Evolutionary conservation across 257 asterid species (phyloP), one percentile per base, ranked within the genome.

Genomic region (Gardenia jasminoides): DNA sequence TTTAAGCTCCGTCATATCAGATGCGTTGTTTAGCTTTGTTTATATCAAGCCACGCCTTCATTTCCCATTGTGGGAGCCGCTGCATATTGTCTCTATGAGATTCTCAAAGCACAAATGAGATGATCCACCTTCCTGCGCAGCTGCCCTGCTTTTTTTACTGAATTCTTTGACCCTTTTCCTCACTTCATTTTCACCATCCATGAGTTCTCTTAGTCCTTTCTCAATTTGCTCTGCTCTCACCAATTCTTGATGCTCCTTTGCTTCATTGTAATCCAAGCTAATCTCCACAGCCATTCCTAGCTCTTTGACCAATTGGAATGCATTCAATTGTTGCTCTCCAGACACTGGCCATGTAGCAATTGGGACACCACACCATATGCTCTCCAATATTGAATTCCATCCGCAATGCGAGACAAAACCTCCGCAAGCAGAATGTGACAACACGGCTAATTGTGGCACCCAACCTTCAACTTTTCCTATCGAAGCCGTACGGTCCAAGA

Each of bases 391-490:
- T 1, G 79, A 82, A 44, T 82, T 82, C 85, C 79, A 78, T 3
- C 85, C 82, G 58, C 82, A 78, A 1, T 82, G 80, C 0, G 83
- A 80, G 52, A 80, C 83, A 17, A 74, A 80, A 24, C 80, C 80
- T 7, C 80, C 80, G n/a, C 44, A 78, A 4, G 79, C 70, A 0
- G 46, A 1, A 17, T 82, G 85, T 4, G 85, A 78, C 22, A 78
- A 43, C 4, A 78, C 75, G 0, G 22, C 79, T 67, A 36, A 30
- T 43, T 82, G 82, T n/a, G 75, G 82, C 0, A 72, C 76, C 85
- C 85, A 82, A 11, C 85, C 79, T 0, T 78, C 76, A 46, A 82
- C 82, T 50, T 77, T 82, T 56, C 84, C 84, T 6, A 30, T 43
- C 5, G 58, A 64, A 10, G 20, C 31, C 6, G 73, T 82, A 28